Evolutionary conservation across 2,329 filamentous ascomycete genomes (phyloP), one percentile per base, ranked within the genome.

Genomic region (Hymenotorrendiella dingleyae): DNA sequence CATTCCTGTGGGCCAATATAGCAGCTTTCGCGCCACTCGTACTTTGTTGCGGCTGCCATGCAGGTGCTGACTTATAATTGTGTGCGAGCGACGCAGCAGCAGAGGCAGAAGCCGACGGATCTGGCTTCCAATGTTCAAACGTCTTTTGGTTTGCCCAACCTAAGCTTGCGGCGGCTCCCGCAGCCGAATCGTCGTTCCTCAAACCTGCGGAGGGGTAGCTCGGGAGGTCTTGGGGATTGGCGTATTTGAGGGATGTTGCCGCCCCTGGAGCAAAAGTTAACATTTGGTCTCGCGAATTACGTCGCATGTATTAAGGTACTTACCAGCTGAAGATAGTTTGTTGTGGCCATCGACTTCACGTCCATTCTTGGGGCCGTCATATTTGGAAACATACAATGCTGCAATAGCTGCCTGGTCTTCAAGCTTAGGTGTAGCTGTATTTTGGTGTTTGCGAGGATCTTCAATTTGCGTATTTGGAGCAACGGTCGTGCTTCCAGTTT

Each of bases 21-120:
- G 88, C 88, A 36, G 88, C 86, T 59, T 84, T 86, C 38, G 84
- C 80, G 26, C 84, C 84, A 37, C 81, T 76, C 10, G 76, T 67
- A 57, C 76, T 84, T 42, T 74, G 66, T 45, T 80, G 70, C 7
- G 80, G 78, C 49, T 84, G 72, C 78, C 80, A 83, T 6, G 73
- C 45, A 3, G 82, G 57, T 14, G 55, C 48, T 53, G 56, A 54
- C 57, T 76, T 76, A 55, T 79, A 79, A 56, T 80, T 73, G 53
- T 78, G 74, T 17, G 76, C 78, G 23, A 74, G 62, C 42, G 74
- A 58, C 1, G 79, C 78, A 24, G 79, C 79, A 42, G 73, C 73
- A 41, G 73, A 72, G 7, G 81, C 80, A 8, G 74, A 73, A 21
- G 76, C 69, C n/a, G 71, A 73, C 33, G 72, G 72, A 49, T 78